phyloP scores from a whole-genome alignment of 768 basidiomycete genomes.

The Dioszegia aurantiaca region DNA sequence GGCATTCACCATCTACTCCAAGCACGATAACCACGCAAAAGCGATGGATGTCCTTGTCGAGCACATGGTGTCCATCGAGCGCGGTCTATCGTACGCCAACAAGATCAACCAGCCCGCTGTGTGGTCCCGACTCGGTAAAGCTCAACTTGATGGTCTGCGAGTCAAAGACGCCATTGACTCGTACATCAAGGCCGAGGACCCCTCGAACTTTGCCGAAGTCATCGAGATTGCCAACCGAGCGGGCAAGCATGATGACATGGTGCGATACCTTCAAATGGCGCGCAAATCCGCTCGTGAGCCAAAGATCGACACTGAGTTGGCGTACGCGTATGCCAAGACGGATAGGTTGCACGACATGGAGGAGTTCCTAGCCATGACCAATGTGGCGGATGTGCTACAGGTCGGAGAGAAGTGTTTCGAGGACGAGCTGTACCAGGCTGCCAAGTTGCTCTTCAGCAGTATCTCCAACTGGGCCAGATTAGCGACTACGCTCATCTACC shows the following conservation, averaged over 20 bases:
- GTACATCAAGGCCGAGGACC: conserved; percentile 95
- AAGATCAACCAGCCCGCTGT: conserved; percentile 96
- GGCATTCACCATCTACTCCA: conserved; percentile 95
- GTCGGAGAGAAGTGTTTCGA: conserved; percentile 99
- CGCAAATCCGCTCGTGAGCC: conserved; percentile 95
- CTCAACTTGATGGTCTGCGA: conserved; percentile 93
- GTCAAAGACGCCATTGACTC: conserved; percentile 99
- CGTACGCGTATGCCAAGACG: conserved; percentile 93
- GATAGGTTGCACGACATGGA: conserved; percentile 96
- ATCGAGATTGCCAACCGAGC: conserved; percentile 94
- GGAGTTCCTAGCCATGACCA: conserved; percentile 97
- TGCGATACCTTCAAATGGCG: conserved; percentile 97
- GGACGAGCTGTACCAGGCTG: conserved; percentile 94
- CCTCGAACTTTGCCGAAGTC: conserved; percentile 88
- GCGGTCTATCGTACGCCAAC: conserved; percentile 90
- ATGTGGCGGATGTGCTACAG: conserved; percentile 92
- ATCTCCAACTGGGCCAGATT: conserved; percentile 99
- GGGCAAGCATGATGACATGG: conserved; percentile 85
- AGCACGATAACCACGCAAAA: conserved; percentile 89
- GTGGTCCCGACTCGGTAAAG: conserved; percentile 97
- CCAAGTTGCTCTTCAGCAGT: conserved; percentile 89
- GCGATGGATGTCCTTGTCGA: conserved; percentile 98
- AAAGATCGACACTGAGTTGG: conserved; percentile 95
- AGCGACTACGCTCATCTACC: conserved; percentile 96
- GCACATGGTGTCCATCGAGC: conserved; percentile 95